phyloP scores from a whole-genome alignment of 2,329 filamentous ascomycete genomes.

The Neofusicoccum kwambonambiense region DNA sequence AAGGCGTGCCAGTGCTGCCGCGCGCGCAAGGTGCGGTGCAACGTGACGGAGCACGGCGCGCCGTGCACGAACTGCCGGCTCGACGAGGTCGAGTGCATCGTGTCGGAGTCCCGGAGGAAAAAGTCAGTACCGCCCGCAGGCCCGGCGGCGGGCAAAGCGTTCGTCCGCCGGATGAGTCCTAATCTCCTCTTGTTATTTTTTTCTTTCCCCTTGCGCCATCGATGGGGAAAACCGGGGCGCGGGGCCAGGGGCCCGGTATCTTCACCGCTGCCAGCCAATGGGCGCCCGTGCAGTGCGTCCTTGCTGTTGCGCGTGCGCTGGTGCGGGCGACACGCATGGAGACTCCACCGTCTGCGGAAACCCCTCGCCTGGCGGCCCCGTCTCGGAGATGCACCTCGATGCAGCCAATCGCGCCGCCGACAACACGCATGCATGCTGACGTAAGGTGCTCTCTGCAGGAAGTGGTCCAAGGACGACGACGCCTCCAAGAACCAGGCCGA shows the following conservation, averaged over 20 bases:
- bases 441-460: slow-evolving; percentile 28
- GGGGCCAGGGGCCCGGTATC: neutral
- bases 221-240: slow-evolving; percentile 7
- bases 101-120: slow-evolving; percentile 74
- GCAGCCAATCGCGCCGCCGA: neutral
- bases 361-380: neutral
- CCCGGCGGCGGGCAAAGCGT: neutral
- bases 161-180: neutral
- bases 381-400: slow-evolving; percentile 3
- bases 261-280: slow-evolving; percentile 11
- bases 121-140: slow-evolving; percentile 59
- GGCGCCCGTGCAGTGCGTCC: neutral
- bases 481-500: slow-evolving; percentile 23
- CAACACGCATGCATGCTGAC: slow-evolving; percentile 12
- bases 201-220: slow-evolving; percentile 1
- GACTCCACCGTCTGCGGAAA: slow-evolving; percentile 2
- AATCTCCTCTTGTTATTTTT: neutral
- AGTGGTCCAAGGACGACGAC: slow-evolving; percentile 45
- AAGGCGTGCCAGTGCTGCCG: slow-evolving; percentile 88
- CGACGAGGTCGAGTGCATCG: slow-evolving; percentile 72
- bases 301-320: neutral
- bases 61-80: slow-evolving; percentile 86
- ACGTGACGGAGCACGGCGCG: slow-evolving; percentile 81
- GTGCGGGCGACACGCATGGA: neutral
- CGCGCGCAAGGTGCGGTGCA: slow-evolving; percentile 86